Evolutionary conservation across 2,329 filamentous ascomycete genomes (phyloP).

Genomic region (Colletotrichum theobromicola): DNA sequence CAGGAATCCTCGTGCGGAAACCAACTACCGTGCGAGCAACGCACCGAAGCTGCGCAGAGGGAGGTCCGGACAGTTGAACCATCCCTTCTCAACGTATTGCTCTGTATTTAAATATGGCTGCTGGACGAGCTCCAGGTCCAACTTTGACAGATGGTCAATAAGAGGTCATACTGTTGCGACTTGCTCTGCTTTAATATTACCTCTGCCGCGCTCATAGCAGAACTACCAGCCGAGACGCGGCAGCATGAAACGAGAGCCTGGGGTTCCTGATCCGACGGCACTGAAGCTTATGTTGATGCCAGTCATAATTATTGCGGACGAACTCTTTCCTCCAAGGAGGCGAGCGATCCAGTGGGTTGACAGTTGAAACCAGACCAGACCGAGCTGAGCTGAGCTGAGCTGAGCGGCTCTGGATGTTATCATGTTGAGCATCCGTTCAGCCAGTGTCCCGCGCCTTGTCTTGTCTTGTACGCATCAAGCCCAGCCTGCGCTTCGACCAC

Average conservation of each 20-base stretch:
- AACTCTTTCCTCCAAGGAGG: not conserved
- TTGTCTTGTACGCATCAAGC: not conserved
- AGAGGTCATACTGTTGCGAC: not conserved
- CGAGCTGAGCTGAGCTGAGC: not conserved
- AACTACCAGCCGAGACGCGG: not conserved
- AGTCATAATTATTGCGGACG: not conserved
- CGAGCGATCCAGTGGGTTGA: not conserved
- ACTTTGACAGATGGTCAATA: not conserved
- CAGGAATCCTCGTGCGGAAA: conserved; percentile 2
- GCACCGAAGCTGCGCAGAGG: not conserved
- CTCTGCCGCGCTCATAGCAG: not conserved
- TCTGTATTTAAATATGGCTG: not conserved
- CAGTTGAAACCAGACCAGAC: conserved; percentile 15
- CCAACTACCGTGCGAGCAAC: not conserved
- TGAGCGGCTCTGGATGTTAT: not conserved
- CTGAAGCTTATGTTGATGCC: not conserved
- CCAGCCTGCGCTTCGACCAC: conserved; percentile 5
- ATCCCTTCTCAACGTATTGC: not conserved
- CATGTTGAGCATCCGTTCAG: not conserved
- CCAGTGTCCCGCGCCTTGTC: not conserved
- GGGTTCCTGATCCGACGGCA: conserved; percentile 1
- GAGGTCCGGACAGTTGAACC: not conserved
- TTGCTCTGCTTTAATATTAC: not conserved
- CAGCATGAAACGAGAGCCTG: conserved; percentile 10
- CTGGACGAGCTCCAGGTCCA: not conserved